Evolutionary conservation across 2,329 filamentous ascomycete species (phyloP).

Genomic region (Mycogone perniciosa): DNA sequence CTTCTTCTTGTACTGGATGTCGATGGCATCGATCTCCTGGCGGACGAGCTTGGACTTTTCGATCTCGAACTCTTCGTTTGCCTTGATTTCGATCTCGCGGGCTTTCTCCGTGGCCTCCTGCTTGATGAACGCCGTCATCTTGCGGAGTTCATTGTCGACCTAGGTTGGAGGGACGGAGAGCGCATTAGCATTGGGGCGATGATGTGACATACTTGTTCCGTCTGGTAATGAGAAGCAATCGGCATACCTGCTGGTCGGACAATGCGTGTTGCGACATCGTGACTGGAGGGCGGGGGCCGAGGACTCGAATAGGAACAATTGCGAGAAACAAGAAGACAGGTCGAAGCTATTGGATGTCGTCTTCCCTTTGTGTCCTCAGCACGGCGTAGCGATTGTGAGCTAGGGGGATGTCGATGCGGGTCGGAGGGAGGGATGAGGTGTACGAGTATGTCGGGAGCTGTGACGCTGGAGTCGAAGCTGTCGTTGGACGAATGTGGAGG

Average conservation of each 20-base stretch:
- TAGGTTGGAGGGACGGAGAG: slow-evolving; percentile 32
- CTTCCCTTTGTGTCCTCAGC: not conserved
- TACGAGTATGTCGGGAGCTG: not conserved
- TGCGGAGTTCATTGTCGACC: slow-evolving; percentile 97
- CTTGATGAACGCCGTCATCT: slow-evolving; percentile 99
- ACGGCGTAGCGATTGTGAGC: not conserved
- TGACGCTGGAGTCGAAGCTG: slow-evolving; percentile 3
- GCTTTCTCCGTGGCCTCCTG: slow-evolving; percentile 97
- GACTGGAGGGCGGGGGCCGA: slow-evolving; percentile 24
- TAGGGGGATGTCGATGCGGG: not conserved
- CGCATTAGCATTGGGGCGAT: slow-evolving; percentile 8
- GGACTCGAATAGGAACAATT: not conserved
- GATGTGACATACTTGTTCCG: slow-evolving; percentile 15
- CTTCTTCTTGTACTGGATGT: slow-evolving; percentile 93
- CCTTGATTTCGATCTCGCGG: slow-evolving; percentile 95
- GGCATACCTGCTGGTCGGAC: slow-evolving; percentile 87
- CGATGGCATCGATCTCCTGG: slow-evolving; percentile 89
- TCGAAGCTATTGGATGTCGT: not conserved
- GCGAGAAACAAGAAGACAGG: not conserved
- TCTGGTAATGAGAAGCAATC: slow-evolving; percentile 15
- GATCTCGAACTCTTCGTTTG: slow-evolving; percentile 97
- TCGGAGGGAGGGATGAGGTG: not conserved
- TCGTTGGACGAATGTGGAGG: slow-evolving; percentile 2
- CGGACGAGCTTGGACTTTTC: slow-evolving; percentile 98
- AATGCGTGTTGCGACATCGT: slow-evolving; percentile 94